Evolutionary conservation across 129 eudicot genomes (phyloP), one percentile per base, ranked within the genome.

Genomic region (Chrysanthemum seticuspe): DNA sequence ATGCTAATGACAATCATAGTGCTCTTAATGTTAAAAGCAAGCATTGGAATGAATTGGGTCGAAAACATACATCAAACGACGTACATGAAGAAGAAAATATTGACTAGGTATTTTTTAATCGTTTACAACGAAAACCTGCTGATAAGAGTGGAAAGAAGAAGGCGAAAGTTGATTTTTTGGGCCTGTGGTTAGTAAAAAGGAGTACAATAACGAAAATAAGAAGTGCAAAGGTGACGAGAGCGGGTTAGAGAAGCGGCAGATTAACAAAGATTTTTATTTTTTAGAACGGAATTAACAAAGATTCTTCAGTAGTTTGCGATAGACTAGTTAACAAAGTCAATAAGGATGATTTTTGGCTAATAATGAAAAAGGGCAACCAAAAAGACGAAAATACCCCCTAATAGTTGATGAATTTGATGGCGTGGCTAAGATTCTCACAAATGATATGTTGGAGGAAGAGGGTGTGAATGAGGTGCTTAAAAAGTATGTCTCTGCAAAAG

Each of bases 401-500:
- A 68, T 18, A 40, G 3, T 31, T 57, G 82, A 80, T 62, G 64
- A 21, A 21, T 21, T 74, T 19, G 40, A 67, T 2, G 59, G 74
- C 70, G 65, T 77, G 10, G 52, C n/a, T n/a, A n/a, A n/a, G n/a
- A n/a, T n/a, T n/a, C n/a, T 86, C 19, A 62, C 70, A 45, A 80
- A 81, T 29, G 62, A 81, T 8, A 74, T 83, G 5, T 68, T 74
- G 64, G 79, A 72, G 18, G 78, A 71, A 0, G 79, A 54, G 36
- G 83, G 72, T 67, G 79, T 16, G 31, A 79, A 76, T 61, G 23
- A 25, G 29, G 40, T 76, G 13, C 67, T 68, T 18, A 60, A 73
- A 34, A 68, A 31, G 9, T 64, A 52, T 5, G 54, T 61, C 62
- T 27, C 14, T 21, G 13, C 15, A 21, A 72, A 70, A 45, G 70